These are phyloP conservation scores for Ambrosia artemisiifolia DNA, from an alignment of 129 eudicot genomes.

Conservation along the genomic window DNA sequence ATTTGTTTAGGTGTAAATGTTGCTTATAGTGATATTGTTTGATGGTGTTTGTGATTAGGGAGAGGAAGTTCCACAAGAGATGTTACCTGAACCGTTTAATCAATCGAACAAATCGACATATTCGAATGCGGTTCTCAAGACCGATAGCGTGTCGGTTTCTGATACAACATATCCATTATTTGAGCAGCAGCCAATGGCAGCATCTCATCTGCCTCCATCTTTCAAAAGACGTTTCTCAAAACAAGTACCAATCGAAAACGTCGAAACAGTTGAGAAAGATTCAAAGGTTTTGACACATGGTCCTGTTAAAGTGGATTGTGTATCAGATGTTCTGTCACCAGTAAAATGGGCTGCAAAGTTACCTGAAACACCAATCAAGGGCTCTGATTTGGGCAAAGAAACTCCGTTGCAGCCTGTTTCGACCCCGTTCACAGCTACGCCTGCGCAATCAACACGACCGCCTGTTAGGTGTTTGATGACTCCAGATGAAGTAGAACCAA, in stretches of 20 bases:
- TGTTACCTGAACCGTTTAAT: slow-evolving; percentile 59
- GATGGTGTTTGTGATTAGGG: slow-evolving; percentile 34
- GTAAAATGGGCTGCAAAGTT: slow-evolving; percentile 14
- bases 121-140: slow-evolving; percentile 3
- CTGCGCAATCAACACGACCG: slow-evolving; percentile 38
- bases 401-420: slow-evolving; percentile 42
- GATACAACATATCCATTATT: neutral
- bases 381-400: slow-evolving; percentile 15
- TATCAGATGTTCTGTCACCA: slow-evolving; percentile 19
- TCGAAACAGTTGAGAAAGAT: neutral
- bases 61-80: slow-evolving; percentile 68
- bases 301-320: neutral
- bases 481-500: slow-evolving; percentile 52
- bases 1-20: neutral
- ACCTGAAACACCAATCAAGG: slow-evolving; percentile 58
- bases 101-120: slow-evolving; percentile 11
- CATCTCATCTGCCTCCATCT: slow-evolving; percentile 56
- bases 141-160: neutral
- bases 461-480: slow-evolving; percentile 55
- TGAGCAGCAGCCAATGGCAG: slow-evolving; percentile 17
- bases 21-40: neutral
- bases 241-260: neutral
- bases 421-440: slow-evolving; percentile 74
- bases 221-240: slow-evolving; percentile 55
- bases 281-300: neutral